Evolutionary conservation across 495 filamentous ascomycete genomes (phyloP).

Genomic region (Cenococcum geophilum): DNA sequence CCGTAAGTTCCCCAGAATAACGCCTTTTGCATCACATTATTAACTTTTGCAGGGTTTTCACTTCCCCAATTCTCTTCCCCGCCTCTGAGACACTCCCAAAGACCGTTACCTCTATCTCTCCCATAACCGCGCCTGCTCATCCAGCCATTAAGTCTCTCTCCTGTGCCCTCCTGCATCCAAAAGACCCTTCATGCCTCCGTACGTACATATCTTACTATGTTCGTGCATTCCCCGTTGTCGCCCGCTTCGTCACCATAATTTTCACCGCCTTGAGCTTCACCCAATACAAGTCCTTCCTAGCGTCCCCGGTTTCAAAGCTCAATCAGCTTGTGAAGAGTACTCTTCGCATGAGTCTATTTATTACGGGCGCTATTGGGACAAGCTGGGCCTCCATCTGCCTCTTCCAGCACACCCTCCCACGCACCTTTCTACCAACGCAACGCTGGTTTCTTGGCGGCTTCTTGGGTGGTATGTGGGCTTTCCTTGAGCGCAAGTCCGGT

Average conservation of each 20-base stretch:
- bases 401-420: constrained; percentile 71
- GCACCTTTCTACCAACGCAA: constrained; percentile 65
- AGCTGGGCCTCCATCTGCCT: constrained; percentile 85
- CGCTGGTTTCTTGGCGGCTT: constrained; percentile 86
- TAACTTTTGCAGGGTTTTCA: constrained; percentile 50
- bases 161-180: constrained; percentile 87
- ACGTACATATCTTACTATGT: constrained; percentile 81
- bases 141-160: constrained; percentile 74
- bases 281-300: constrained; percentile 56
- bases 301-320: constrained; percentile 58
- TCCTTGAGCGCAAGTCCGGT: constrained; percentile 58
- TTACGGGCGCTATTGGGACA: constrained; percentile 71
- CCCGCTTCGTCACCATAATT: constrained; percentile 65
- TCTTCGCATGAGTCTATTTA: constrained; percentile 63
- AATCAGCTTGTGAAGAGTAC: constrained; percentile 55
- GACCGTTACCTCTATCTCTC: constrained; percentile 60
- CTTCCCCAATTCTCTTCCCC: constrained; percentile 84
- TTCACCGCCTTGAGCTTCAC: constrained; percentile 64
- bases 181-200: constrained; percentile 75
- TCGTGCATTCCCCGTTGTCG: constrained; percentile 68
- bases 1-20: constrained; percentile 52
- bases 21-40: constrained; percentile 1
- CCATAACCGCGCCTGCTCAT: constrained; percentile 76
- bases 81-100: constrained; percentile 53
- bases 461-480: constrained; percentile 74